Base-by-base conservation (phyloP, 306 rosid genomes). In the Vicia faba region DNA sequence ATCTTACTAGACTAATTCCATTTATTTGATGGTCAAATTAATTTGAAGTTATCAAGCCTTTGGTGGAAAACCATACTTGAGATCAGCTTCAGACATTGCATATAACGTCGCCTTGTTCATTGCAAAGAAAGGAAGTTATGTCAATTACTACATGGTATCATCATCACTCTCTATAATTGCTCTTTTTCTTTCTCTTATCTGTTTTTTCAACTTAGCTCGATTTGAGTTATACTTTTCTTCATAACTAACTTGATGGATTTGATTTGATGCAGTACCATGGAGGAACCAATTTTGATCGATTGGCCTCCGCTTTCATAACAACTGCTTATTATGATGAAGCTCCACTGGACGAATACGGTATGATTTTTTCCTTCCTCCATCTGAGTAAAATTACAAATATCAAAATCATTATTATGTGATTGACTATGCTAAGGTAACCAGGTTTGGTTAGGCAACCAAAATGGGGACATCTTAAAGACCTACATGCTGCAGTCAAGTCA, bases 391-490 rank as follows among this genome's bases (percentile, higher is more conserved):
- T 8, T 13, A 11, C 43, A 43, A 7, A 40, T 51, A 14, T 46
- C 2, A 66, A 26, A 26, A 51, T 45, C 39, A 20, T 33, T 39
- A 12, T 16, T 6, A 55, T 26, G 29, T 31, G 23, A 67, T 65
- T 66, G 68, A 26, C 20, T 45, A 63, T 56, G 46, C 48, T 59
- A 58, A 45, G 70, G 35, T 25, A 28, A 62, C 38, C 81, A 89
- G 96, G 96, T 60, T 81, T 84, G 39, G 50, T 75, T 38, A 85
- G 77, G 60, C 84, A 89, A 71, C 87, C 96, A 71, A 87, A 85
- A 62, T 89, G 86, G 87, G 85, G 87, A 3, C 96, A 89, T 85
- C 91, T 89, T 11, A 89, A 82, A 84, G 79, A 87, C 11, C 60
- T 89, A 51, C 96, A 89, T 61, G 87, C 86, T 19, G 81, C 85